These are phyloP conservation scores for Xerocomellus chrysenteron DNA, from an alignment of 768 basidiomycete species.

Conservation along the genomic window DNA sequence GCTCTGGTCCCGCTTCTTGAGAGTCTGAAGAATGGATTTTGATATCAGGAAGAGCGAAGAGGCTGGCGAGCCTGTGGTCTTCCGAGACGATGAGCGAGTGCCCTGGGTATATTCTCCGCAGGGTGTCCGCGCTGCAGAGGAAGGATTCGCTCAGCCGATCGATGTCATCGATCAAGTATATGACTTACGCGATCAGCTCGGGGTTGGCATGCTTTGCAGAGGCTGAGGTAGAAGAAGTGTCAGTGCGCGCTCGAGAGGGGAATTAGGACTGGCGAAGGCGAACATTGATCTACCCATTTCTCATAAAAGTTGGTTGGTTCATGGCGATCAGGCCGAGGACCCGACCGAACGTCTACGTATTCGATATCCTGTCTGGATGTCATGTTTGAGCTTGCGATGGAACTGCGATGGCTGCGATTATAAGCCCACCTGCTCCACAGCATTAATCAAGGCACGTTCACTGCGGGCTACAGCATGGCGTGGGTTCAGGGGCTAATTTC, in stretches of 20 bases:
- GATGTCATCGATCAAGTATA: conserved; percentile 1
- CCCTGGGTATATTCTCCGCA: conserved; percentile 60
- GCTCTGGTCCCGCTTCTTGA: conserved; percentile 45
- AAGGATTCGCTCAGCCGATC: not conserved
- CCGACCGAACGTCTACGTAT: conserved; percentile 23
- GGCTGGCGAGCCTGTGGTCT: conserved; percentile 44
- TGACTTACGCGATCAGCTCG: conserved; percentile 44
- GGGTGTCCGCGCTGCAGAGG: conserved; percentile 38
- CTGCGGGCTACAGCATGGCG: not conserved
- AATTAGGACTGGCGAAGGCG: conserved; percentile 5
- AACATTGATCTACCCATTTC: conserved; percentile 55
- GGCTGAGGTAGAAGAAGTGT: conserved; percentile 33
- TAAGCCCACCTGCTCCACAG: conserved; percentile 6
- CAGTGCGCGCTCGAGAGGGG: conserved; percentile 3
- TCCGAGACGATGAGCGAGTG: conserved; percentile 57
- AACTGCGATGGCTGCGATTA: conserved; percentile 1
- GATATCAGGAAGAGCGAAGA: conserved; percentile 53
- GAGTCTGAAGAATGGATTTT: conserved; percentile 44
- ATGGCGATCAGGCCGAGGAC: not conserved
- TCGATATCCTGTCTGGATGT: conserved; percentile 22
- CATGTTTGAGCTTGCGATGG: conserved; percentile 11
- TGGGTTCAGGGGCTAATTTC: conserved; percentile 21
- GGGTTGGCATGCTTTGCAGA: conserved; percentile 51
- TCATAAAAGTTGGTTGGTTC: conserved; percentile 42
- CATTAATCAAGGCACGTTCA: not conserved